Evolutionary conservation across 257 asterid genomes (phyloP).

Genomic region (Parsonsia alboflavescens): DNA sequence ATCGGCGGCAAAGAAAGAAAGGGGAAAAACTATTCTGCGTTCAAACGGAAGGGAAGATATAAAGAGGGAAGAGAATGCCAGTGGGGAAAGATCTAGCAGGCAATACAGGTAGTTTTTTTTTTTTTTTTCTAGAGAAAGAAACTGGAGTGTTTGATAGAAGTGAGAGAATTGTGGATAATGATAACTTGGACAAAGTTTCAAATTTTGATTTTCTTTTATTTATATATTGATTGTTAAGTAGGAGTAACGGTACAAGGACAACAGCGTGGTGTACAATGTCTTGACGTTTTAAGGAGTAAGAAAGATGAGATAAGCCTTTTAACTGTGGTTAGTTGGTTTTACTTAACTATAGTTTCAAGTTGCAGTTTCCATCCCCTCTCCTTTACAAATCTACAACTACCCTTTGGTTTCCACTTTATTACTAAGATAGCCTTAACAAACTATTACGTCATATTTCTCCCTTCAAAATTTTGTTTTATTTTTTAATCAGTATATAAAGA

Average conservation of each 20-base stretch:
- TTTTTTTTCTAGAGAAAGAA: constrained; percentile 28
- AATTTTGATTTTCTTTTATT: not conserved
- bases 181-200: constrained; percentile 3
- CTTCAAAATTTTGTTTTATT: too few species aligned
- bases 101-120: constrained; percentile 17
- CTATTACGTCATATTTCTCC: not conserved
- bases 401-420: constrained; percentile 11
- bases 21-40: constrained; percentile 9
- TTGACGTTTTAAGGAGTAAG: constrained; percentile 12
- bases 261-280: constrained; percentile 28
- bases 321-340: constrained; percentile 22
- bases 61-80: constrained; percentile 19
- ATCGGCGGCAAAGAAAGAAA: constrained; percentile 22
- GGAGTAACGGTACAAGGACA: constrained; percentile 25
- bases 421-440: constrained; percentile 19
- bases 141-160: constrained; percentile 16
- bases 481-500: too few species aligned
- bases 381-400: not conserved
- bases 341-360: not conserved
- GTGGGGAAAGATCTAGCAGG: constrained; percentile 26
- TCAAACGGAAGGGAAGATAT: constrained; percentile 14
- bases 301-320: constrained; percentile 29
- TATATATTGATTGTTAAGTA: constrained; percentile 6
- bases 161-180: constrained; percentile 27
- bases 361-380: constrained; percentile 1